These are phyloP conservation scores for Hibiscus mutabilis DNA, from an alignment of 345 rosid genomes.

Conservation along the genomic window DNA sequence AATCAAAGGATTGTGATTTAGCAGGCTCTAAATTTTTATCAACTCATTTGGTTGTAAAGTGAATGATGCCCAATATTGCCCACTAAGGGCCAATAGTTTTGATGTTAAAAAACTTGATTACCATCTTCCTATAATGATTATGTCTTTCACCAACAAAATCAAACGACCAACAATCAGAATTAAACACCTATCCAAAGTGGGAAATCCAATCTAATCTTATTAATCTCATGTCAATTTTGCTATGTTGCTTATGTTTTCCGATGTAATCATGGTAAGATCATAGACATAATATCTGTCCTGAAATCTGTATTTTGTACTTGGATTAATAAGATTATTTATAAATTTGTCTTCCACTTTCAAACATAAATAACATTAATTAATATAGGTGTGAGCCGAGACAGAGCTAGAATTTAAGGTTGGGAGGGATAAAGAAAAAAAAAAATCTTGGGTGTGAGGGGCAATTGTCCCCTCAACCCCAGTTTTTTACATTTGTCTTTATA, in stretches of 20 bases:
- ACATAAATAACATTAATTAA: too few relatives aligned
- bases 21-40: neutral
- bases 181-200: neutral
- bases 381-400: too few relatives aligned
- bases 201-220: neutral
- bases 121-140: neutral
- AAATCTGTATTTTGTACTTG: neutral
- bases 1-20: too few relatives aligned
- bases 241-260: neutral
- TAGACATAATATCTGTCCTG: neutral
- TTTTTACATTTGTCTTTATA: too few relatives aligned
- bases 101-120: neutral
- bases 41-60: neutral
- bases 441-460: too few relatives aligned
- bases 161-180: neutral
- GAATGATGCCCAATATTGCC: neutral
- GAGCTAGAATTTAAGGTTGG: too few relatives aligned
- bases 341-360: too few relatives aligned
- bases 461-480: too few relatives aligned
- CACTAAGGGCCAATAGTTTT: conserved; percentile 1
- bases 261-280: neutral
- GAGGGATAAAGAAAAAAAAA: too few relatives aligned
- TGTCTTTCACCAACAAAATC: conserved; percentile 1
- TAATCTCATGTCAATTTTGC: neutral
- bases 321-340: neutral